phyloP scores from a whole-genome alignment of 345 rosid genomes.

The Boechera stricta region DNA sequence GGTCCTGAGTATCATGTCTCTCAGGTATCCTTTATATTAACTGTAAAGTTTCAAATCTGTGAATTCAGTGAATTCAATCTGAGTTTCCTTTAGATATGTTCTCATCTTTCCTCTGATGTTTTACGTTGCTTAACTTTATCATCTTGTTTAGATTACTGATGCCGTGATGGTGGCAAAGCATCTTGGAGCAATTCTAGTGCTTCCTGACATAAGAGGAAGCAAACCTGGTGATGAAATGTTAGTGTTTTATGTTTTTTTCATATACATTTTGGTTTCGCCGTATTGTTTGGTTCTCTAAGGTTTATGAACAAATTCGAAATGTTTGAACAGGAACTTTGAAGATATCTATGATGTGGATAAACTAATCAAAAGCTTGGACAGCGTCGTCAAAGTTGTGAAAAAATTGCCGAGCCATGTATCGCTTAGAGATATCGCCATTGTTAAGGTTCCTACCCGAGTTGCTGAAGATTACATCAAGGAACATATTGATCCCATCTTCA shows the following conservation, averaged over 20 bases:
- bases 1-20: conserved; percentile 99
- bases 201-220: conserved; percentile 95
- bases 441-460: conserved; percentile 86
- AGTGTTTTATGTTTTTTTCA: conserved; percentile 28
- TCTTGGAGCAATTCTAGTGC: conserved; percentile 76
- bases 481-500: conserved; percentile 68
- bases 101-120: background rate
- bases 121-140: background rate
- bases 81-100: background rate
- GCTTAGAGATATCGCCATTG: conserved; percentile 66
- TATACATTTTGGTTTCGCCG: background rate
- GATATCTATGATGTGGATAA: conserved; percentile 84
- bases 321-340: conserved; percentile 75
- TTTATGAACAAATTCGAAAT: conserved; percentile 7
- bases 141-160: conserved; percentile 63
- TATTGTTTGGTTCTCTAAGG: conserved; percentile 3
- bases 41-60: background rate
- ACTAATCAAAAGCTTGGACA: conserved; percentile 70
- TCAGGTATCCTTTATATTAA: conserved; percentile 60
- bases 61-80: background rate
- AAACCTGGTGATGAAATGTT: conserved; percentile 87
- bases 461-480: conserved; percentile 76
- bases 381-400: conserved; percentile 67
- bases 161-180: conserved; percentile 84
- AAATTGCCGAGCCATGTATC: conserved; percentile 67